A percentile compares a stretch with the other conserved stretches of the same genome.
phyloP scores from a whole-genome alignment of 257 asterid species.

The Solanum gandarillasii region DNA sequence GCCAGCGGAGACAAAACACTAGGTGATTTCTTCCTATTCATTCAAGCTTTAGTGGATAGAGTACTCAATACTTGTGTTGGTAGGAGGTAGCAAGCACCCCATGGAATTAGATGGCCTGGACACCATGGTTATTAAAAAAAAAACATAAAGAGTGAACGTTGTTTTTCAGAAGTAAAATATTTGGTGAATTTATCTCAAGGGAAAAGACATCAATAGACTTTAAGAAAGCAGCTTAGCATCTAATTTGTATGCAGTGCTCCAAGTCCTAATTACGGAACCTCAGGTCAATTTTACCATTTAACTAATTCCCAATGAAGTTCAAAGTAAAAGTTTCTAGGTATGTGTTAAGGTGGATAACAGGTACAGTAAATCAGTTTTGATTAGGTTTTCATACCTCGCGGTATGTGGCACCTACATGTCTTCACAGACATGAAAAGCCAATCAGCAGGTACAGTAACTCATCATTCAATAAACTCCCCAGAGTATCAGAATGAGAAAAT shows the following conservation, averaged over 20 bases:
- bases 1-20: background rate
- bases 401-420: background rate
- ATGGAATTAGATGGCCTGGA: background rate
- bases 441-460: background rate
- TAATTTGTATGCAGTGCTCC: background rate
- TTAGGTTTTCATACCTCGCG: background rate
- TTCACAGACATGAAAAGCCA: background rate
- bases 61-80: background rate
- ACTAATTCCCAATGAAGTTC: background rate
- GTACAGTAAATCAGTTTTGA: background rate
- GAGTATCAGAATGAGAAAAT: background rate
- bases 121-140: background rate
- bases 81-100: background rate
- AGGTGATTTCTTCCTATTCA: background rate
- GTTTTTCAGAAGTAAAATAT: background rate
- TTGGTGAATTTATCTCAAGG: background rate
- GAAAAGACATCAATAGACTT: background rate
- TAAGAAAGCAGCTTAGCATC: background rate
- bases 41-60: background rate
- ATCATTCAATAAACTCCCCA: background rate
- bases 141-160: background rate
- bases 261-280: background rate
- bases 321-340: background rate
- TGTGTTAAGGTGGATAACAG: background rate
- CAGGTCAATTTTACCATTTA: background rate